phyloP scores from a whole-genome alignment of 768 basidiomycete species.

The Suillus variegatus region DNA sequence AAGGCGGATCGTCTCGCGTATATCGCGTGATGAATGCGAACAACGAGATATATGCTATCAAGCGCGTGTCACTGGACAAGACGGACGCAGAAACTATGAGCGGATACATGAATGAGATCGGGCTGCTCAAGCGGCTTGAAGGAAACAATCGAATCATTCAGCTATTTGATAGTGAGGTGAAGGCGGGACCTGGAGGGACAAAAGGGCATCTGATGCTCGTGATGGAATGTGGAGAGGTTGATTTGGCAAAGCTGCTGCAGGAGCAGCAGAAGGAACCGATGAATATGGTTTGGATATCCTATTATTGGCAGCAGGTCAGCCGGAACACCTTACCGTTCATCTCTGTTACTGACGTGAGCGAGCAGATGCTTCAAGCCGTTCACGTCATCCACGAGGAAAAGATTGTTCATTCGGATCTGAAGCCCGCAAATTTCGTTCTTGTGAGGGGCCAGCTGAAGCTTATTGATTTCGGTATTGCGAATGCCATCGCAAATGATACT shows the following conservation, averaged over 20 bases:
- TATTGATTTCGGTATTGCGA: conserved; percentile 99
- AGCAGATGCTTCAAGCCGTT: conserved; percentile 97
- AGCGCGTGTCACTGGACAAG: conserved; percentile 88
- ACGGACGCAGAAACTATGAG: conserved; percentile 87
- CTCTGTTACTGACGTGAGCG: conserved; percentile 3
- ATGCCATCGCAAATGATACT: conserved; percentile 97
- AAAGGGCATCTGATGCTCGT: conserved; percentile 82
- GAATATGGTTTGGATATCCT: conserved; percentile 92
- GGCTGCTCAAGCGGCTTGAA: conserved; percentile 87
- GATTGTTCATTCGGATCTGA: conserved; percentile 97
- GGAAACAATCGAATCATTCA: conserved; percentile 93
- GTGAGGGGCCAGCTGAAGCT: conserved; percentile 94
- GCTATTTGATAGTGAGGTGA: conserved; percentile 88
- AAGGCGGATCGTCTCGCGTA: conserved; percentile 94
- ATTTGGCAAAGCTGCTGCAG: conserved; percentile 79
- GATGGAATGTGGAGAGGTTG: conserved; percentile 97
- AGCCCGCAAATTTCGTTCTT: conserved; percentile 97
- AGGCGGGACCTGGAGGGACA: conserved; percentile 57
- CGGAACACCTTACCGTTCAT: neutral
- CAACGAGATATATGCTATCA: conserved; percentile 86
- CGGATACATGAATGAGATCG: conserved; percentile 96
- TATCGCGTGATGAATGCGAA: conserved; percentile 82
- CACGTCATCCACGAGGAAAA: conserved; percentile 98
- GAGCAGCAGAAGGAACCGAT: conserved; percentile 83
- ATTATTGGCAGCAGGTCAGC: conserved; percentile 95